Base-by-base conservation (phyloP, 768 basidiomycete genomes). In the Pisolithus marmoratus region DNA sequence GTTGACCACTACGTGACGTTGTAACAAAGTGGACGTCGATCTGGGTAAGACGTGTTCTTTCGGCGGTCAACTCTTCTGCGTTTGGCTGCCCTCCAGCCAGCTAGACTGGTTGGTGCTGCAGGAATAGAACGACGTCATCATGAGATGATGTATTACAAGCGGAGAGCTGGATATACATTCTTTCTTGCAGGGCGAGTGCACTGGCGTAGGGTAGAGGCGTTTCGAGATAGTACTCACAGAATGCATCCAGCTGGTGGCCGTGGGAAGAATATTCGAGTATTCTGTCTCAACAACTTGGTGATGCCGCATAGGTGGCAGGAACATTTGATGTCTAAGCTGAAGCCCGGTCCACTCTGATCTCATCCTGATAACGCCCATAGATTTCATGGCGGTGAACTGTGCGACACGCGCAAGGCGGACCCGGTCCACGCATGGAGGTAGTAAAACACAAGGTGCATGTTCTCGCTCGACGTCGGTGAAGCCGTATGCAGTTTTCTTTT, bases 61-160 rank as follows among this genome's bases (percentile, higher is more conserved):
- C 90, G 40, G 72, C 69, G 37, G 76, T 67, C 15, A 86, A 71
- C 47, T 81, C 77, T 17, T 75, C 72, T 46, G 81, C 76, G 23
- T 77, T 78, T 67, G 96, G 94, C 15, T 96, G 79, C 22, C 94
- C 82, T n/a, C 96, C 96, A 8, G 87, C 78, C 2, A 95, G 98
- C 71, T 91, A 99, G 4, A 96, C 94, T 4, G 96, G 96, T 9
- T 85, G 79, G 58, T 99, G 96, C 68, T 99, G 80, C 24, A 94
- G 78, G 37, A 95, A 73, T 20, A 95, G 79, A 17, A 94, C 75
- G 49, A 91, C 59, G 60, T 90, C 87, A 37, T 70, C 62, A 60
- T 78, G 70, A 17, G 67, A 57, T 56, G 80, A 77, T 8, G 67
- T 58, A 19, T 81, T 80, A 24, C 79, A 75, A 8, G 76, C 72